Percentiles rank a stretch among this genome's conserved stretches.
These are phyloP conservation scores for Vitis labrusca DNA, from an alignment of 164 flowering plant genomes.

Conservation along the genomic window DNA sequence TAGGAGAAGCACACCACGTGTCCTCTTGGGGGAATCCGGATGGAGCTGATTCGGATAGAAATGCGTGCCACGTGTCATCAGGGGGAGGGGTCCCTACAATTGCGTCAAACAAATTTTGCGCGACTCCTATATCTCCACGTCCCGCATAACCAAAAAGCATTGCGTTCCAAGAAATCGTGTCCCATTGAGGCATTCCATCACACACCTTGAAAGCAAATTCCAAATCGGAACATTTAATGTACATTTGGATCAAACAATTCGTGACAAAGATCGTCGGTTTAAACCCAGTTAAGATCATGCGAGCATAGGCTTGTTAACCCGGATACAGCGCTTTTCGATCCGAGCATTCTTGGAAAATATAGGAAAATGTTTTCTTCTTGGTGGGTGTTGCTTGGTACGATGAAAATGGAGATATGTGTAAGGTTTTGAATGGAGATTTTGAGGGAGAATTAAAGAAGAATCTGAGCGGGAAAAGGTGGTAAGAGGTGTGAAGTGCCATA, in stretches of 20 bases:
- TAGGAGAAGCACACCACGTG: too few species aligned
- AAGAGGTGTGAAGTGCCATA: slow-evolving; percentile 24
- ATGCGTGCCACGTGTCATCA: too few species aligned
- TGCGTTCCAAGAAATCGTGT: slow-evolving; percentile 65
- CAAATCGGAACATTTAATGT: slow-evolving; percentile 45
- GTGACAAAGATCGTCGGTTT: slow-evolving; percentile 59
- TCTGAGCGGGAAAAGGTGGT: slow-evolving; percentile 3
- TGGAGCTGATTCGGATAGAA: too few species aligned
- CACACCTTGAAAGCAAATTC: slow-evolving; percentile 48
- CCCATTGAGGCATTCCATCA: slow-evolving; percentile 61
- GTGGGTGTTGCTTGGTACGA: slow-evolving; percentile 13
- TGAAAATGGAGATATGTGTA: slow-evolving; percentile 16
- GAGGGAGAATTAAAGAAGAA: slow-evolving; percentile 1
- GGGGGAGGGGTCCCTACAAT: too few species aligned
- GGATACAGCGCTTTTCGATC: slow-evolving; percentile 14
- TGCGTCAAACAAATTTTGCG: slow-evolving; percentile 40
- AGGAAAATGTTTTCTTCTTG: slow-evolving; percentile 49
- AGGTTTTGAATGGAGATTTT: slow-evolving; percentile 6
- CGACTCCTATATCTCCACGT: slow-evolving; percentile 40
- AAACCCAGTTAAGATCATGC: slow-evolving; percentile 67
- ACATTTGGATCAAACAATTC: slow-evolving; percentile 75
- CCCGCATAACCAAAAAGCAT: slow-evolving; percentile 55
- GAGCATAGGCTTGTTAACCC: slow-evolving; percentile 70
- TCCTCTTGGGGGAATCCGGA: too few species aligned
- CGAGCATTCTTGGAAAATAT: slow-evolving; percentile 61